Percentiles rank a stretch among this genome's conserved stretches.
Conservation (phyloP, 805 yeast genomes). For the Tetrapisispora iriomotensis region DNA sequence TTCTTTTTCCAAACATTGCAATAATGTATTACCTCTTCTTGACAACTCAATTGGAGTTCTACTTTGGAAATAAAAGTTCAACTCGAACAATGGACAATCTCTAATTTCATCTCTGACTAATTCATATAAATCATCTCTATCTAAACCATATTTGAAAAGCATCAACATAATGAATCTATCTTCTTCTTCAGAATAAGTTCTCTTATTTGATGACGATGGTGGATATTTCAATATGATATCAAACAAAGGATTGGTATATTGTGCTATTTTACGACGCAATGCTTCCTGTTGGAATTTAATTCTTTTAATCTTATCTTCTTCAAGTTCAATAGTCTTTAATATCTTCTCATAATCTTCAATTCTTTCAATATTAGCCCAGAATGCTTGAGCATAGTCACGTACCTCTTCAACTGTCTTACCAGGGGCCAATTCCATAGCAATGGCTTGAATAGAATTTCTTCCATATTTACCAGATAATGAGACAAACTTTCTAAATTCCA, state of each 20-base stretch:
- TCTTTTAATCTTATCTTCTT: slow-evolving; percentile 72
- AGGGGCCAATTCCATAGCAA: slow-evolving; percentile 65
- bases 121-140: slow-evolving; percentile 70
- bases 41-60: slow-evolving; percentile 69
- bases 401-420: slow-evolving; percentile 77
- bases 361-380: slow-evolving; percentile 70
- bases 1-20: slow-evolving; percentile 69
- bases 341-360: slow-evolving; percentile 87
- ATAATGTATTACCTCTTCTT: slow-evolving; percentile 71
- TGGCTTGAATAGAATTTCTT: slow-evolving; percentile 57
- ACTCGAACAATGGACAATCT: slow-evolving; percentile 66
- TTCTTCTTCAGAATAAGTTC: slow-evolving; percentile 77
- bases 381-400: slow-evolving; percentile 60
- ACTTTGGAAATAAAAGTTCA: slow-evolving; percentile 80
- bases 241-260: slow-evolving; percentile 66
- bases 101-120: slow-evolving; percentile 64
- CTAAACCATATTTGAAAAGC: slow-evolving; percentile 71
- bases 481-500: slow-evolving; percentile 80
- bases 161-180: slow-evolving; percentile 80
- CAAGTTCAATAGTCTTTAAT: slow-evolving; percentile 70
- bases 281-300: slow-evolving; percentile 66
- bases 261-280: slow-evolving; percentile 61
- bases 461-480: slow-evolving; percentile 70
- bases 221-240: slow-evolving; percentile 66
- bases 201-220: slow-evolving; percentile 42